Evolutionary conservation across 176 grass and related monocot species (phyloP), one percentile per base, ranked within the genome.

Genomic region (Guadua angustifolia): DNA sequence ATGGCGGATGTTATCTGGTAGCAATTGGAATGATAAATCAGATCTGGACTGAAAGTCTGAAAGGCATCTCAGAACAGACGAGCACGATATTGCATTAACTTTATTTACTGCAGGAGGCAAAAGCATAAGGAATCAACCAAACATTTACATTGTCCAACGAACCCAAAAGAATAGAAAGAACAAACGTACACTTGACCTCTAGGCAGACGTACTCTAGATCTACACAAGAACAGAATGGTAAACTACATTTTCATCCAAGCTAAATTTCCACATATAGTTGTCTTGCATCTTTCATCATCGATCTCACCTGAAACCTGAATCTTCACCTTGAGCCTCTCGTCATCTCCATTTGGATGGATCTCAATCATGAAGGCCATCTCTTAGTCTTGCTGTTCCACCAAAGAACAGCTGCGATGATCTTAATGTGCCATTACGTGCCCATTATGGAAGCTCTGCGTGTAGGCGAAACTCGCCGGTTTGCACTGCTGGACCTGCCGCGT

Each of bases 371-470:
- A 78, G 57, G 14, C 5, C 45, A 13, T 18, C 84, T 67, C 72
- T 35, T 22, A 39, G 63, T 11, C 10, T 1, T 18, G 32, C 5
- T 62, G 24, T 67, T 51, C 58, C 33, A 14, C 18, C 63, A 56
- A 36, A 26, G 47, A 79, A 73, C 60, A 52, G 2, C 47, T 3
- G 42, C n/a, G 7, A 19, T 6, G 9, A 15, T 15, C 80, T 55
- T n/a, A 91, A 21, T 85, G 80, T 63, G 72, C 81, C 79, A 84
- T 36, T 21, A 62, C 56, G 3, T 81, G 86, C 12, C 79, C 71
- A 32, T 83, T 77, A 65, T 92, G 90, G 83, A 95, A 90, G 88
- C 80, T 90, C 65, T 80, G 89, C 22, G 84, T 52, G 84, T 89
- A 94, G 59, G 85, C 67, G 90, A 90, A 84, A 33, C 75, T 74